Conservation (phyloP, 1,284 basidiomycete genomes). For the Gymnopus androsaceus region DNA sequence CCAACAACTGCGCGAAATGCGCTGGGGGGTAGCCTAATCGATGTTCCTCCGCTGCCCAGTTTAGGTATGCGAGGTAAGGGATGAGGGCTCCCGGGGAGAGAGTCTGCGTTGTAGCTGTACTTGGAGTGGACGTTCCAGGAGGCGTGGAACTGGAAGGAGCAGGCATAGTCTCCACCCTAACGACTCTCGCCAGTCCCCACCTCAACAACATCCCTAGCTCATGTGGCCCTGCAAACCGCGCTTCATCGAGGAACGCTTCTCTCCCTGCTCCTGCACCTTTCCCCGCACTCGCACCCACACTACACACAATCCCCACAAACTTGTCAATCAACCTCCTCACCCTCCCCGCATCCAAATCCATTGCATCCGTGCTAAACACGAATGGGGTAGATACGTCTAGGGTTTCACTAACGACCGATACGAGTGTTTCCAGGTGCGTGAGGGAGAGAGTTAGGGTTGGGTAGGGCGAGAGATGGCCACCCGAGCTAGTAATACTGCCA, state of each 20-base stretch:
- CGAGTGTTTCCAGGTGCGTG: background rate
- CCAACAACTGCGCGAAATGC: conserved; percentile 66
- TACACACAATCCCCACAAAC: conserved; percentile 70
- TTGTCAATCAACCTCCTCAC: conserved; percentile 75
- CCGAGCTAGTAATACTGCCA: background rate
- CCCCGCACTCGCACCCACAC: no score
- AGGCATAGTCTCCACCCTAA: conserved; percentile 26
- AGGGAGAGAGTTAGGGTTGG: background rate
- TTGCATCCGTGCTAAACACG: conserved; percentile 83
- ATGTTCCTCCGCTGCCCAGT: conserved; percentile 76
- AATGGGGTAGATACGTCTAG: conserved; percentile 61
- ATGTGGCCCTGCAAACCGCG: conserved; percentile 79
- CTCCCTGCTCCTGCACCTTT: conserved; percentile 34
- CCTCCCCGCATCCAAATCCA: conserved; percentile 74
- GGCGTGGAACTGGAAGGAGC: background rate
- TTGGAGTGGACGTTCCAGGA: background rate
- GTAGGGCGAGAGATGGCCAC: background rate
- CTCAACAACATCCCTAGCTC: conserved; percentile 85
- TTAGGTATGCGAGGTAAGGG: conserved; percentile 76
- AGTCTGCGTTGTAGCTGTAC: no score
- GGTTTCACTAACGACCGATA: background rate
- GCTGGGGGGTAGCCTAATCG: conserved; percentile 65
- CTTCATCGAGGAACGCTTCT: conserved; percentile 69
- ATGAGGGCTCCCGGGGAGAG: conserved; percentile 65
- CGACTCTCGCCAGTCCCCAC: conserved; percentile 79